A percentile compares a stretch with the other conserved stretches of the same genome.
Evolutionary conservation across 2,329 filamentous ascomycete species (phyloP).

Genomic region (Epichloe brachyelytri): DNA sequence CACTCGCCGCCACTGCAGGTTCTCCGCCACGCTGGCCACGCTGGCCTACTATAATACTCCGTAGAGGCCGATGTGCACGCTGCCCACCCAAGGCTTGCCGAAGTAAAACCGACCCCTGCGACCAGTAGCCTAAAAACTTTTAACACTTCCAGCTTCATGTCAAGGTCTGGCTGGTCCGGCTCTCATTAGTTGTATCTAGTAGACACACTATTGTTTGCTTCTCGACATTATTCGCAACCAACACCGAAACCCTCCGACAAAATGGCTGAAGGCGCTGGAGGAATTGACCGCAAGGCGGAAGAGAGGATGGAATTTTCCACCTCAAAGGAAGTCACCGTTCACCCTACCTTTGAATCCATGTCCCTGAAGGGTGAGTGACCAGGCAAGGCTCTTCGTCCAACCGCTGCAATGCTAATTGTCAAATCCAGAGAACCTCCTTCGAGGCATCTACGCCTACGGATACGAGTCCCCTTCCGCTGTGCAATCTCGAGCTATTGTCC

Average conservation of each 20-base stretch:
- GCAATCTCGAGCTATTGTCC: conserved; percentile 94
- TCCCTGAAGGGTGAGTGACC: conserved; percentile 60
- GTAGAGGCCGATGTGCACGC: background rate
- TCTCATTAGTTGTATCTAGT: too few species aligned
- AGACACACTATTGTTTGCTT: background rate
- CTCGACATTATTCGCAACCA: background rate
- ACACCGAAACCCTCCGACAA: conserved; percentile 18
- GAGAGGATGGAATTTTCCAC: conserved; percentile 97
- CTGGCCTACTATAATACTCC: too few species aligned
- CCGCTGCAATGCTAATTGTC: background rate
- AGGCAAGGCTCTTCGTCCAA: background rate
- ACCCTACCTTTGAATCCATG: conserved; percentile 91
- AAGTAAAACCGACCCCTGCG: conserved; percentile 16
- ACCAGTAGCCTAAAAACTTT: conserved; percentile 17
- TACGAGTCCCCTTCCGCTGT: conserved; percentile 98
- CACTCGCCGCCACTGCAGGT: too few species aligned
- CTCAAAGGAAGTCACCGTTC: conserved; percentile 93
- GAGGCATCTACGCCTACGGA: conserved; percentile 95
- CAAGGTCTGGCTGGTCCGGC: too few species aligned
- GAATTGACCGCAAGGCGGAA: conserved; percentile 82
- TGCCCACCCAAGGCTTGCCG: conserved; percentile 10
- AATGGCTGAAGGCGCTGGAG: conserved; percentile 72
- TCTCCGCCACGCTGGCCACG: too few species aligned
- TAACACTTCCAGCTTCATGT: background rate
- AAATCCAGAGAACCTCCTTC: conserved; percentile 68